Base-by-base conservation (phyloP, 441 rosid species). In the Francoa sonchifolia region DNA sequence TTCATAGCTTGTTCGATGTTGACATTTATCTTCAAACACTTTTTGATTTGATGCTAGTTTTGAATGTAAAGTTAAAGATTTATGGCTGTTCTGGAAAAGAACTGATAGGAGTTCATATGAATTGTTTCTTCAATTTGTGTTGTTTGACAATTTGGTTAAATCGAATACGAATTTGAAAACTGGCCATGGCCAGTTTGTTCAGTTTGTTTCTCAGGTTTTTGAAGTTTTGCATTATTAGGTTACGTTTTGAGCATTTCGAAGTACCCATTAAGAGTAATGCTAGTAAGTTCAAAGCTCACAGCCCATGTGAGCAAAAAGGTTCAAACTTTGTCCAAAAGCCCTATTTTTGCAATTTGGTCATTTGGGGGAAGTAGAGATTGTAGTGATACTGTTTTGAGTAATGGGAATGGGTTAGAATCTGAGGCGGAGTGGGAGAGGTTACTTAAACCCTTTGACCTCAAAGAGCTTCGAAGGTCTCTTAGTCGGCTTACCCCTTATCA, bases 371-470 rank as follows among this genome's bases (percentile, higher is more conserved):
- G 2, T 44, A 48, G 58, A 51, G 33, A 47, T 13, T 59, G 33
- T 19, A 26, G 19, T 26, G 34, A 12, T 38, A 10, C 26, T 16
- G 44, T 12, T 6, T 10, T 26, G 19, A 42, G 26, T 39, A n/a
- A n/a, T n/a, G 41, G 25, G 34, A 43, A 43, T 26, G 66, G 32
- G 20, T 52, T 70, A 4, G 72, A 53, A 30, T 43, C 63, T 26
- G 48, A 60, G 48, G 80, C 65, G 13, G 87, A 88, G 48, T 80
- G 95, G 90, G 93, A 83, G 68, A 81, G 70, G 53, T 66, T 83
- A 52, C 73, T 83, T 55, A 83, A 69, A 51, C 93, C 93, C 33
- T 83, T 74, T 45, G 85, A 83, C 54, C 46, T 88, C 28, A 68
- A 65, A 42, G 80, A 69, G 17, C 85, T 78, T 39, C 65, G 75